phyloP scores from a whole-genome alignment of 1,284 basidiomycete species.

The Ceratobasidium sp. region DNA sequence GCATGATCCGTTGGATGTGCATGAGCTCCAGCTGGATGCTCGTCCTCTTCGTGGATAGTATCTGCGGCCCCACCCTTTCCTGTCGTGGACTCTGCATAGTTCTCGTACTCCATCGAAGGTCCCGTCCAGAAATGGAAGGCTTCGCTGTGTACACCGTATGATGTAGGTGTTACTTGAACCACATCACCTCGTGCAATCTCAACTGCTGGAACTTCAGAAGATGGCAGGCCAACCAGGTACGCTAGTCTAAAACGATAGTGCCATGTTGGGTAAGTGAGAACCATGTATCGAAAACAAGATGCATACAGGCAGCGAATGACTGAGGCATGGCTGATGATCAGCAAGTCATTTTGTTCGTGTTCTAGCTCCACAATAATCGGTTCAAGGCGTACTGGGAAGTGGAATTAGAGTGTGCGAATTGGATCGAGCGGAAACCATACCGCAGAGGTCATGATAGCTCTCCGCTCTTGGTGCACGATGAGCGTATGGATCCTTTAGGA shows the following conservation, averaged over 20 bases:
- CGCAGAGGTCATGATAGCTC: constrained; percentile 88
- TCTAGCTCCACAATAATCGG: constrained; percentile 86
- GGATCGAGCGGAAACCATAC: constrained; percentile 53
- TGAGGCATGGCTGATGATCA: constrained; percentile 88
- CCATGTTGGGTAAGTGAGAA: too few relatives aligned
- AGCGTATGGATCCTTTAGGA: constrained; percentile 91
- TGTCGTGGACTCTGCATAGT: constrained; percentile 80
- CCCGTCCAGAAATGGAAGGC: constrained; percentile 94
- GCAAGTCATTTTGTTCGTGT: constrained; percentile 76
- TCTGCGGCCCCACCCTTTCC: constrained; percentile 31
- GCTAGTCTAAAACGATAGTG: constrained; percentile 56
- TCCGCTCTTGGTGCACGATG: constrained; percentile 92
- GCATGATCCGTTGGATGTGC: not conserved
- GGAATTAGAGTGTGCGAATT: constrained; percentile 2
- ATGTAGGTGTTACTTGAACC: constrained; percentile 87
- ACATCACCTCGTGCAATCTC: constrained; percentile 94
- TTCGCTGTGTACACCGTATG: constrained; percentile 86
- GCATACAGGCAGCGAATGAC: constrained; percentile 91
- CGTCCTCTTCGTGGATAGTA: not conserved
- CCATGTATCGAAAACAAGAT: too few relatives aligned
- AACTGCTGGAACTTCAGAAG: constrained; percentile 96
- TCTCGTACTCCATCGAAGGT: constrained; percentile 73
- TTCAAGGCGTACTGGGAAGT: constrained; percentile 70
- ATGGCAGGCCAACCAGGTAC: constrained; percentile 93
- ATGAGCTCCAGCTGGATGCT: not conserved